Evolutionary conservation across 2,329 filamentous ascomycete genomes (phyloP).

Genomic region (Blastomyces silverae): DNA sequence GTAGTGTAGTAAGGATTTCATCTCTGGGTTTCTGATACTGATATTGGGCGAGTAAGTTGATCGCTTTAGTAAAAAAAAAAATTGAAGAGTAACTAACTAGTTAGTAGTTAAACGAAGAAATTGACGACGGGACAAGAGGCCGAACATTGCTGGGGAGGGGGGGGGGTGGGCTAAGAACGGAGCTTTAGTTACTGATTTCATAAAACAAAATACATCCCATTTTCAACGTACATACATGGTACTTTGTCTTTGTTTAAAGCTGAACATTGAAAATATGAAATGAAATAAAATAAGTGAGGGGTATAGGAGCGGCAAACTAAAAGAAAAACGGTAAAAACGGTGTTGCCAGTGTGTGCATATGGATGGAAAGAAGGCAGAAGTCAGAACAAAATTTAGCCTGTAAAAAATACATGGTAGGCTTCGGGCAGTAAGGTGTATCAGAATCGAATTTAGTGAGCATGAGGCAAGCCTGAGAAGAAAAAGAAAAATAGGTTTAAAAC

Average conservation of each 20-base stretch:
- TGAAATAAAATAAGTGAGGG: background rate
- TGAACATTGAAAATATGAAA: too few species aligned
- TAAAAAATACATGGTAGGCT: conserved; percentile 4
- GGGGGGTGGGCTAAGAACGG: background rate
- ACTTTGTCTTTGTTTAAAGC: background rate
- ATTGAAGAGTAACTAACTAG: background rate
- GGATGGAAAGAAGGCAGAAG: background rate
- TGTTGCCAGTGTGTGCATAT: background rate
- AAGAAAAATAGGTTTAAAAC: background rate
- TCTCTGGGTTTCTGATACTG: too few species aligned
- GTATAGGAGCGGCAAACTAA: background rate
- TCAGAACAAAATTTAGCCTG: background rate
- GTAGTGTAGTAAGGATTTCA: too few species aligned
- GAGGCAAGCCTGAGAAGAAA: background rate
- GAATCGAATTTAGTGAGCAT: background rate
- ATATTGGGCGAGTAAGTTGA: background rate
- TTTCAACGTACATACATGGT: conserved; percentile 6
- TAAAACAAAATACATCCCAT: conserved; percentile 2
- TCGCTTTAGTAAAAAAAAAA: background rate
- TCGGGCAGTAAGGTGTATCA: background rate
- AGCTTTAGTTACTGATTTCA: background rate
- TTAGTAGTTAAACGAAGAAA: too few species aligned
- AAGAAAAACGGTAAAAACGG: background rate
- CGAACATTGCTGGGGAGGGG: background rate
- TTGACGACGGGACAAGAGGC: background rate